Base-by-base conservation (phyloP, 2,329 filamentous ascomycete species). In the Aphanoascus verrucosus region DNA sequence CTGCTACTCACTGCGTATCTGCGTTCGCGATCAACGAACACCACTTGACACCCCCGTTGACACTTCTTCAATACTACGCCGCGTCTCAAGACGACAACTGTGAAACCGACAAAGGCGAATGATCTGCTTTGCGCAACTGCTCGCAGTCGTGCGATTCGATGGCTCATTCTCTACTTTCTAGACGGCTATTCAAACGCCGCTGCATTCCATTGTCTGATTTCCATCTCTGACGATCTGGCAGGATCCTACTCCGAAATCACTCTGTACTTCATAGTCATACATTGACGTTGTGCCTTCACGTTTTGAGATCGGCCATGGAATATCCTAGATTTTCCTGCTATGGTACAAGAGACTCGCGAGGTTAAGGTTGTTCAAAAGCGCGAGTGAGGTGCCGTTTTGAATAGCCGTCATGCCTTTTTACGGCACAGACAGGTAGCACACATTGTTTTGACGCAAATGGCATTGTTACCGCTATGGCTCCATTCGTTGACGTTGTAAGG, bases 61-160 rank as follows among this genome's bases (percentile, higher is more conserved):
- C 28, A 23, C 32, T 32, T 9, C n/a, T 47, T 15, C 45, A 38
- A 20, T 38, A 37, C 32, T n/a, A 38, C 32, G 12, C 32, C 14
- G 31, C 28, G 2, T 34, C 2, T 46, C 20, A 2, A 31, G 42
- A 9, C 28, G 12, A 46, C n/a, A 15, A 34, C 19, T 19, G 38
- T 46, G 43, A 46, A 46, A 46, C 43, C 28, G n/a, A 11, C 43
- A 35, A 8, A 34, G 28, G 15, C n/a, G 34, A 47, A 37, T 35
- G 9, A 32, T 3, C 17, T 48, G 17, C 45, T 48, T 17, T 34
- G 44, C 31, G n/a, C 31, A 6, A 15, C 15, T 14, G 8, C 45
- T 48, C 35, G 8, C 32, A 31, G 35, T 49, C 34, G 46, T 49
- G 46, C 46, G 46, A 49, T 20, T 40, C 32, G 38, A 49, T 15